phyloP scores from a whole-genome alignment of 1,284 basidiomycete species.

The Xerocomus minutiporus region DNA sequence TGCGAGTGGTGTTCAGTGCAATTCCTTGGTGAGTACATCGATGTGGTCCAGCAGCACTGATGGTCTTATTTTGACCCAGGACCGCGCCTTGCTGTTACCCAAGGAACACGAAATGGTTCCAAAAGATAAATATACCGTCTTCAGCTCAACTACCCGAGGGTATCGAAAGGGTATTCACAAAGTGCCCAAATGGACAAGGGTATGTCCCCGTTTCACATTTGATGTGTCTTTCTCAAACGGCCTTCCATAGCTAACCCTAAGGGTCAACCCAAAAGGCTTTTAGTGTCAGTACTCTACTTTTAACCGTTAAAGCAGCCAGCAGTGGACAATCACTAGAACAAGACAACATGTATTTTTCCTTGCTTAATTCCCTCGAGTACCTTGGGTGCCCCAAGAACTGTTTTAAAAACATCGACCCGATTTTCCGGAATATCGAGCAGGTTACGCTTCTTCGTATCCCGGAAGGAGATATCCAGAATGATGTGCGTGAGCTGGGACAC shows the following conservation, averaged over 20 bases:
- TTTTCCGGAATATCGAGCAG: constrained; percentile 80
- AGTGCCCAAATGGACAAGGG: constrained; percentile 91
- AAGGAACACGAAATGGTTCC: constrained; percentile 86
- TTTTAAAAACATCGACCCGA: constrained; percentile 74
- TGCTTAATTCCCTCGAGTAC: constrained; percentile 59
- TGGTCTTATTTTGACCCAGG: constrained; percentile 35
- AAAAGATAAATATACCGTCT: constrained; percentile 94
- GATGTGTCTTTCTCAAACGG: constrained; percentile 12
- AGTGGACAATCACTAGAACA: constrained; percentile 48
- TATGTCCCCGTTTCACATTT: constrained; percentile 38
- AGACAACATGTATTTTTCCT: constrained; percentile 70
- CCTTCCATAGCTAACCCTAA: constrained; percentile 62
- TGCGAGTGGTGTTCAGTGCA: constrained; percentile 74
- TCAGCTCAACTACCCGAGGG: constrained; percentile 63
- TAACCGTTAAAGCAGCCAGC: not conserved
- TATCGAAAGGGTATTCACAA: constrained; percentile 97
- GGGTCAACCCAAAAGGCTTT: constrained; percentile 88
- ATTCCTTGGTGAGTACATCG: constrained; percentile 55
- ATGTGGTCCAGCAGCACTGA: not conserved
- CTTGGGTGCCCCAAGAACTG: constrained; percentile 58
- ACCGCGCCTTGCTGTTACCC: constrained; percentile 70
- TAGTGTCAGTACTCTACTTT: constrained; percentile 44
- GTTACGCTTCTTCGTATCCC: constrained; percentile 69
- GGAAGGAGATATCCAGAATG: constrained; percentile 67
- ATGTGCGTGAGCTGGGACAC: constrained; percentile 75